Base-by-base conservation (phyloP, 1,284 basidiomycete genomes). In the Malassezia dermatis region DNA sequence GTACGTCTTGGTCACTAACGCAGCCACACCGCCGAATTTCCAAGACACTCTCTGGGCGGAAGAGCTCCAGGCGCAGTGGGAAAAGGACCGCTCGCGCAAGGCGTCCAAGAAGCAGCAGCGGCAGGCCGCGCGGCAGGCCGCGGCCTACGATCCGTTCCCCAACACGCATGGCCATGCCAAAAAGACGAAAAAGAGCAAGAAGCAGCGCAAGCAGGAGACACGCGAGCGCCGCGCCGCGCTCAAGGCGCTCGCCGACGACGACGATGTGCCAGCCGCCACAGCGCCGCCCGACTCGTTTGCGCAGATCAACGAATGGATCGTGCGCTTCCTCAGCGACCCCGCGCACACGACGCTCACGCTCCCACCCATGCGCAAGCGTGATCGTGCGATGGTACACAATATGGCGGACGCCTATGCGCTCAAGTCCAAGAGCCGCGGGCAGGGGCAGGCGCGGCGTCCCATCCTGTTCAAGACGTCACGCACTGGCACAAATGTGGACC, bases 31-130 rank as follows among this genome's bases (percentile, higher is more conserved):
- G 31, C 50, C 50, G 13, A 6, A 17, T 2, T 35, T 35, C 15
- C 13, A 35, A 21, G 45, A 76, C 35, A 79, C 80, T 58, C 63
- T 76, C 13, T 75, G 89, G 46, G 82, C 86, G 0, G 71, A 78
- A 1, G 80, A 84, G 8, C 79, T 94, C 1, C 80, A 80, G 57
- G 80, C 76, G 0, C 85, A 84, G 61, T 61, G 63, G 32, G 61
- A 62, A 19, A 63, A 58, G 17, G 62, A 62, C 41, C 62, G 63
- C 11, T 55, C 59, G 4, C 61, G 59, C 40, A 68, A 68, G 8
- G 55, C 58, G 15, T 56, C 53, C 41, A 63, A 64, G 49, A 66
- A 56, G 51, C 51, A 61, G 37, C 56, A 60, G 49, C 62, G 66
- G 37, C 57, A 54, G 2, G 47, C 76, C 13, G 76, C 78, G 56